Conservation (phyloP, 2,329 filamentous ascomycete species). For the Xylariaceae sp. region DNA sequence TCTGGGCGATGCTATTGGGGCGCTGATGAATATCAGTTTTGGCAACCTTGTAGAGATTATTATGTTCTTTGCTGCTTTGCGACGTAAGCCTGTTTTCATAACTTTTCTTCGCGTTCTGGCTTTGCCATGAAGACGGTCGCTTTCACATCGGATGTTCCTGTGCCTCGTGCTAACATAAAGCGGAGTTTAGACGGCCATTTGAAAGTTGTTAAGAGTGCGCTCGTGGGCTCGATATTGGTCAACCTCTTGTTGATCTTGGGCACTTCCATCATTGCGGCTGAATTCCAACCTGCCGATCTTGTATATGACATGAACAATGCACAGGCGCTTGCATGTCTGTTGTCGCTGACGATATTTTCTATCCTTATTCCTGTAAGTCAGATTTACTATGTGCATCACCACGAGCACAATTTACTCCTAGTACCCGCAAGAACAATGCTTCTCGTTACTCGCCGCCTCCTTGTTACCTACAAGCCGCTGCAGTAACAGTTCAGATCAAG, state of each 20-base stretch:
- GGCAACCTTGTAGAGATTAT: slow-evolving; percentile 16
- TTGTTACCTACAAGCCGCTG: too few species aligned
- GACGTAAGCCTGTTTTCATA: slow-evolving; percentile 7
- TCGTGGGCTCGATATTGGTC: slow-evolving; percentile 82
- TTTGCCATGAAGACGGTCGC: neutral
- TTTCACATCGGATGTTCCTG: neutral
- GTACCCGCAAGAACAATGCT: too few species aligned
- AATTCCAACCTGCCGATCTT: slow-evolving; percentile 36
- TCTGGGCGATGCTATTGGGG: slow-evolving; percentile 33
- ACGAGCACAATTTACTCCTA: neutral
- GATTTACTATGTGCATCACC: neutral
- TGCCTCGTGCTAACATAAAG: slow-evolving; percentile 14
- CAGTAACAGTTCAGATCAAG: too few species aligned
- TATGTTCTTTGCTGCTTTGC: slow-evolving; percentile 8
- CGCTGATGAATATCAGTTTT: slow-evolving; percentile 59
- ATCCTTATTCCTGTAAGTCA: slow-evolving; percentile 12
- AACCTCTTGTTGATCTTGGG: slow-evolving; percentile 84
- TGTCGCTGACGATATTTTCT: slow-evolving; percentile 12
- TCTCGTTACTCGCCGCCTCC: too few species aligned
- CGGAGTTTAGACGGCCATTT: slow-evolving; percentile 61
- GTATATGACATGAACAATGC: slow-evolving; percentile 14
- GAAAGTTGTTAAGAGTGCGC: slow-evolving; percentile 81
- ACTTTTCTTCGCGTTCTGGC: neutral
- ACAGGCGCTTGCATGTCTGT: slow-evolving; percentile 13
- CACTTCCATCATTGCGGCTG: slow-evolving; percentile 68